Evolutionary conservation across 768 basidiomycete genomes (phyloP), one percentile per base, ranked within the genome.

Genomic region (Psilocybe cyanescens): DNA sequence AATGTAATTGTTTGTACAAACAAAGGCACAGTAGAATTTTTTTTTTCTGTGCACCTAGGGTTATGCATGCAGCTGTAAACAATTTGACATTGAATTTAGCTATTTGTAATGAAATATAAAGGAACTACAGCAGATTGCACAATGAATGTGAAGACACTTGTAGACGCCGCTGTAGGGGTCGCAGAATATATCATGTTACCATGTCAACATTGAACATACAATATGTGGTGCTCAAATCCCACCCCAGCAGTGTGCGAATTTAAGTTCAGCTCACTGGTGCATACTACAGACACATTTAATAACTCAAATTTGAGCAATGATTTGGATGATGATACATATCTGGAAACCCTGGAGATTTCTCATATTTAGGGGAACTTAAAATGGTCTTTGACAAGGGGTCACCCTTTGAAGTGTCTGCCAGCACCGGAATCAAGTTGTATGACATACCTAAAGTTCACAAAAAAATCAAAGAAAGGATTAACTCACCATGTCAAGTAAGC

Each of bases 401-500:
- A 16, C 16, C 29, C 5, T 37, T 31, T n/a, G 49, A 9, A 14
- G 2, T 19, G 19, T 19, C 19, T 19, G 19, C 19, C 19, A 19
- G 19, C 19, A 19, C 19, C 1, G 19, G 19, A 19, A 19, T 19
- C 19, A 19, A 19, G 19, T 19, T 1, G 1, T 45, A 29, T 44
- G 14, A n/a, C 14, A 35, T 57, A 6, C 28, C 49, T 8, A 66
- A 65, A 48, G 55, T 71, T 2, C 70, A 70, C 47, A 69, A 73
- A 60, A 60, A 68, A 68, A 9, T 48, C 69, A 24, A 70, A 72
- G 54, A 71, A 70, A 49, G 64, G 61, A 7, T 54, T 67, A 3
- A 57, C 47, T 6, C 72, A 72, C 60, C 65, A 70, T 61, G 58
- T 74, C 12, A 58, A 62, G 71, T 74, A 58, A 48, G 46, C 16